These are phyloP conservation scores for Saturnispora besseyi DNA, from an alignment of 805 yeast genomes.

Conservation along the genomic window DNA sequence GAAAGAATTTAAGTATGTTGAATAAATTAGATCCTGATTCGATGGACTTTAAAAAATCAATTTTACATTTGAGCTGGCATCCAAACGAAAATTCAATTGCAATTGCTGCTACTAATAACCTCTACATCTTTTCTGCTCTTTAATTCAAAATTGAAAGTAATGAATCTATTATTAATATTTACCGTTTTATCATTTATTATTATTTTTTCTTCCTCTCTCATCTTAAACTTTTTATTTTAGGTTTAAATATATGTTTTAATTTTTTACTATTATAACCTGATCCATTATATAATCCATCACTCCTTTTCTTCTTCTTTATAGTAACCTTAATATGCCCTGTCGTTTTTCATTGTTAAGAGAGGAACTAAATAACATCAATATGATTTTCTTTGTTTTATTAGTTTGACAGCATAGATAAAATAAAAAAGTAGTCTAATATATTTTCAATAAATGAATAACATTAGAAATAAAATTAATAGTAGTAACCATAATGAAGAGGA, in stretches of 20 bases:
- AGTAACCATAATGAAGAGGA: slow-evolving; percentile 3
- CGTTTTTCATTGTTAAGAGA: too few species aligned
- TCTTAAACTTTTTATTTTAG: not conserved
- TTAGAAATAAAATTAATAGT: not conserved
- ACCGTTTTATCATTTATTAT: not conserved
- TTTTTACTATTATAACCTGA: not conserved
- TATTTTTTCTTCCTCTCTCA: not conserved
- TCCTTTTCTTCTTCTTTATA: not conserved
- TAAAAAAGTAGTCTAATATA: too few species aligned
- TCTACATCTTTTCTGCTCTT: slow-evolving; percentile 73
- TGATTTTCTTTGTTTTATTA: too few species aligned
- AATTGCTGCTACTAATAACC: slow-evolving; percentile 94
- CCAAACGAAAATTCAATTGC: slow-evolving; percentile 95
- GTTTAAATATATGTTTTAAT: not conserved
- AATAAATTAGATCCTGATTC: slow-evolving; percentile 64
- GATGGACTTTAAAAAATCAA: slow-evolving; percentile 90
- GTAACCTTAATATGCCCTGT: too few species aligned
- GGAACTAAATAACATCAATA: too few species aligned
- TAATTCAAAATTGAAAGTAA: slow-evolving; percentile 20
- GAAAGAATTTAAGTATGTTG: slow-evolving; percentile 34
- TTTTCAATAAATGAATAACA: too few species aligned
- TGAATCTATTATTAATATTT: not conserved
- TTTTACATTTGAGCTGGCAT: slow-evolving; percentile 96
- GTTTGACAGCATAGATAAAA: too few species aligned
- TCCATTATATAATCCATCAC: not conserved